Percentiles rank a stretch among this genome's conserved stretches.
Evolutionary conservation across 192 early-diverging fungal species (phyloP).

Genomic region (Gryganskiella cystojenkinii): DNA sequence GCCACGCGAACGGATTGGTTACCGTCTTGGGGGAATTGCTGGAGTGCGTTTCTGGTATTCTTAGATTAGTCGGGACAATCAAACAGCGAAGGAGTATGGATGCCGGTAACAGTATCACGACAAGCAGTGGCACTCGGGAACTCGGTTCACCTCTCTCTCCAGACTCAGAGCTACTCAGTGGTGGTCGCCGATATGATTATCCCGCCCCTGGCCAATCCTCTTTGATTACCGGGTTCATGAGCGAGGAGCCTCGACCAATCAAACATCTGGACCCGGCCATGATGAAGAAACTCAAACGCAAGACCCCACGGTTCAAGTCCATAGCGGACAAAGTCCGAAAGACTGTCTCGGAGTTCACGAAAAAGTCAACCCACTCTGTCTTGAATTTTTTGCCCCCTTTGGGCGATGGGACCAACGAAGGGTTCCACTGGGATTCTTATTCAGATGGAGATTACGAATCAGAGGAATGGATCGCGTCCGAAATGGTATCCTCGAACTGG

Average conservation of each 20-base stretch:
- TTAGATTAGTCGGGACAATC: constrained; percentile 26
- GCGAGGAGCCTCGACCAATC: constrained; percentile 33
- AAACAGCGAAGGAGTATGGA: constrained; percentile 20
- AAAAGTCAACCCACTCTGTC: constrained; percentile 19
- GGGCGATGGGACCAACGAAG: constrained; percentile 48
- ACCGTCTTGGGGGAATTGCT: constrained; percentile 45
- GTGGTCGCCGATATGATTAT: too few relatives aligned
- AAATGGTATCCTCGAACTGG: constrained; percentile 11
- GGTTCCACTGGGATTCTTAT: constrained; percentile 38
- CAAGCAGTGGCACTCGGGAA: neutral
- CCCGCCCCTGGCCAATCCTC: neutral
- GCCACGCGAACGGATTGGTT: constrained; percentile 31
- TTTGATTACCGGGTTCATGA: constrained; percentile 14
- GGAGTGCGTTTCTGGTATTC: constrained; percentile 43
- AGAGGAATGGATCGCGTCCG: constrained; percentile 17
- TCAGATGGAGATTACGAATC: constrained; percentile 41
- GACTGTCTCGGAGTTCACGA: constrained; percentile 34
- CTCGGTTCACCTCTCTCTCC: neutral
- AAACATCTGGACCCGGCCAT: constrained; percentile 35
- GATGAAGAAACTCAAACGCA: constrained; percentile 37
- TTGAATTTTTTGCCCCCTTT: constrained; percentile 43
- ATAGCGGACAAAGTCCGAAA: constrained; percentile 41
- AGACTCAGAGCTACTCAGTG: too few relatives aligned
- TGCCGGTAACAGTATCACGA: neutral
- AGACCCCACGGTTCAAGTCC: constrained; percentile 29